Evolutionary conservation across 352 stramenopile species (phyloP), one percentile per base, ranked within the genome.

Genomic region (Thraustochytrium sp.): DNA sequence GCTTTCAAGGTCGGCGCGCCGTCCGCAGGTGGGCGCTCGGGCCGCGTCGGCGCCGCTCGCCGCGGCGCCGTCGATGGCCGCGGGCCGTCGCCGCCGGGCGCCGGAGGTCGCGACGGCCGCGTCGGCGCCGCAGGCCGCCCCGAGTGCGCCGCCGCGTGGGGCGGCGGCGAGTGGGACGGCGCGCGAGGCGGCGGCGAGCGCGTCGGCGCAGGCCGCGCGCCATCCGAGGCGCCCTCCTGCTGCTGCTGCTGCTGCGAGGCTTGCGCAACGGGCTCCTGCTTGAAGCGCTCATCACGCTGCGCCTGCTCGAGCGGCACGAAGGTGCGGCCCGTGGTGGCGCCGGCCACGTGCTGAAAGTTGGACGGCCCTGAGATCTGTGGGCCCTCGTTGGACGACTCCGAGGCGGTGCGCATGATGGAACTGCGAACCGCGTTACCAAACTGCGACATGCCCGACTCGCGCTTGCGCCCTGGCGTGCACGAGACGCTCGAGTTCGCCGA

Each of bases 341-440:
- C 68, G 0, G 23, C 46, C 21, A 80, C 68, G 51, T 80, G 68
- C 53, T 80, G 68, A 21, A 80, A 61, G 42, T 80, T 80, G 34
- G 68, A 75, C 13, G 68, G 68, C 21, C 44, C 68, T 13, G 68
- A 80, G 37, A 80, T 80, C 13, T 42, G 48, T 1, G 68, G 68
- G n/a, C n/a, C n/a, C 29, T 31, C 68, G 40, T 53, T 53, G n/a
- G 61, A 53, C 9, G 61, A 37, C 9, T 51, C 40, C 40, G 59
- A 72, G 36, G 23, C 31, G 34, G 13, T 72, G 59, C 59, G 59
- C 11, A 21, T 4, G 4, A 72, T 29, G 26, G 59, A 72, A 21
- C 21, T 72, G 36, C n/a, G n/a, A n/a, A 72, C 59, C 16, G 59
- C 59, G 40, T 44, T 72, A 31, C 59, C 46, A 31, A 72, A 11